phyloP scores from a whole-genome alignment of 306 rosid species.

The Fagus sylvatica region DNA sequence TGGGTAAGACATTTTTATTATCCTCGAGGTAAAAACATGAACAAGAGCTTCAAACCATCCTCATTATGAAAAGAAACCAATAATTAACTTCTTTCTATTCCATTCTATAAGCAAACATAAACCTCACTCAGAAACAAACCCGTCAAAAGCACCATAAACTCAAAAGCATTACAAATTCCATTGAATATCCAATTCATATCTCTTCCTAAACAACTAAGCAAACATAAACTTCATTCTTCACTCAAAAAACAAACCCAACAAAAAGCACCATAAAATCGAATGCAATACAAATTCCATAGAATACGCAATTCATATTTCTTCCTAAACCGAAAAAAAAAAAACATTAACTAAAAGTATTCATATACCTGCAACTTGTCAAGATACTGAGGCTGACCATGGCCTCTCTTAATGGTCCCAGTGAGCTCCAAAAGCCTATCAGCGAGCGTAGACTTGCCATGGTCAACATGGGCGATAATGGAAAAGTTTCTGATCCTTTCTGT shows the following conservation, averaged over 20 bases:
- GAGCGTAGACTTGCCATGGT: conserved; percentile 84
- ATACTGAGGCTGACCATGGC: conserved; percentile 91
- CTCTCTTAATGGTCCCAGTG: conserved; percentile 89
- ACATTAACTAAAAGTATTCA: background rate
- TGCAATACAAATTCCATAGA: conserved; percentile 8
- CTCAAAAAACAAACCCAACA: background rate
- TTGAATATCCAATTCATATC: conserved; percentile 5
- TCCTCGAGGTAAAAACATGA: background rate
- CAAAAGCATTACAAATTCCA: conserved; percentile 7
- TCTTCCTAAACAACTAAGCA: background rate
- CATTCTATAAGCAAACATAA: background rate
- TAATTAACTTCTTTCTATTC: background rate
- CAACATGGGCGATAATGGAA: conserved; percentile 76
- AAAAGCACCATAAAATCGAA: background rate
- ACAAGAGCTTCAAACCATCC: background rate
- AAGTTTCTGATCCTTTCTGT: conserved; percentile 76
- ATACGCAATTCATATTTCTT: conserved; percentile 14
- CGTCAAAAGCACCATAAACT: background rate
- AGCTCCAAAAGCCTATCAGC: conserved; percentile 91
- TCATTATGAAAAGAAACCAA: no score
- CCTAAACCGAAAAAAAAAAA: background rate
- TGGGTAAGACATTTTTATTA: background rate
- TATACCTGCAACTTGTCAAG: conserved; percentile 85
- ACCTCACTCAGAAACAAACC: background rate
- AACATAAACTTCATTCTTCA: background rate